Evolutionary conservation across 768 basidiomycete genomes (phyloP), one percentile per base, ranked within the genome.

Genomic region (Piloderma croceum): DNA sequence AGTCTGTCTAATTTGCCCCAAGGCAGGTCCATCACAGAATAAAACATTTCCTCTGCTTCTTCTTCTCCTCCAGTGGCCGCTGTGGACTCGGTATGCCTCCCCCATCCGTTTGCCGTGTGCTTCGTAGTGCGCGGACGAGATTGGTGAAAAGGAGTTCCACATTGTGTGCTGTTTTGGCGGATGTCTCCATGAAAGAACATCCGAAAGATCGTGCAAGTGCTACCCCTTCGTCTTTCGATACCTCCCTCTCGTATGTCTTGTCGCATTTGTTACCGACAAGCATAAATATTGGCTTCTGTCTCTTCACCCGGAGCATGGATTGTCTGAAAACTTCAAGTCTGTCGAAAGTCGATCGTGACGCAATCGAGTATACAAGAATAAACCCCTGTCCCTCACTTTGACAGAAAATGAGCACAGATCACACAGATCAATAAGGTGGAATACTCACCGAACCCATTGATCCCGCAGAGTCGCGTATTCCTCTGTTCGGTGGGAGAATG

Each of bases 181-280:
- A 89, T 23, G 94, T 92, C 62, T 98, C 94, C 61, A 91, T 81
- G 62, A 97, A 94, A 44, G 88, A 87, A 68, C 91, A 96, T 37
- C 89, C 88, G 48, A 93, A 83, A 39, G 78, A 71, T 49, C 79
- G 74, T 23, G 96, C 94, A 39, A 94, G 67, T 7, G 77, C 76
- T 13, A 75, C 71, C 10, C 91, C 96, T 52, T 97, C 92, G 54
- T 94, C 90, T 49, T 78, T 80, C 34, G 89, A 85, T 7, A 97
- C 92, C 57, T 94, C 91, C 24, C 92, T 79, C 52, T 89, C 85
- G 49, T 81, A 81, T n/a, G 78, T 74, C 71, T 89, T 88, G 74
- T 97, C 92, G 58, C 79, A 82, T 65, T 97, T 96, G 71, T 97
- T 97, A 52, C 93, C 93, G 44, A 97, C 90, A 44, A 97, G 79